These are phyloP conservation scores for Solanum paucissectum DNA, from an alignment of 257 asterid species.

Conservation along the genomic window DNA sequence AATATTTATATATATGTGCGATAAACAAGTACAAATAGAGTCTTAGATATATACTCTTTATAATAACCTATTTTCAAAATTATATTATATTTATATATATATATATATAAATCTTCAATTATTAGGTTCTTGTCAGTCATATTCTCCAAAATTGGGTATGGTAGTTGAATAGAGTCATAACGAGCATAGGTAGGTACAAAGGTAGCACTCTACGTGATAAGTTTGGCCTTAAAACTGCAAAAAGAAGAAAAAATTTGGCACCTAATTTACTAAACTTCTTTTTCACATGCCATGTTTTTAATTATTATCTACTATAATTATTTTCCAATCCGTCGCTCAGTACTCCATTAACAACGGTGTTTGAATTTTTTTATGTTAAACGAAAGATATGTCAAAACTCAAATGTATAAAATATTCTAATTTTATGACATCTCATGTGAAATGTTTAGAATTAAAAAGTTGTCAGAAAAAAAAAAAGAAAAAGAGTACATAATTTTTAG, in stretches of 20 bases:
- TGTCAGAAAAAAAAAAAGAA: neutral
- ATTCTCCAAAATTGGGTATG: neutral
- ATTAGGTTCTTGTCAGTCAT: neutral
- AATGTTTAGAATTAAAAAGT: neutral
- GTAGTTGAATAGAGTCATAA: neutral
- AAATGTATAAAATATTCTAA: neutral
- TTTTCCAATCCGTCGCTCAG: neutral
- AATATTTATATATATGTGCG: neutral
- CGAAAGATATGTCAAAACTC: neutral
- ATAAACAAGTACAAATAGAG: neutral
- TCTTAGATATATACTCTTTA: neutral
- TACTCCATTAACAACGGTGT: neutral
- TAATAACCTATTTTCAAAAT: neutral
- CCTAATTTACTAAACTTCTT: neutral
- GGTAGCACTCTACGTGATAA: neutral
- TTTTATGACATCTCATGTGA: neutral
- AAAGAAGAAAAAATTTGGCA: neutral
- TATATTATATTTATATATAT: neutral
- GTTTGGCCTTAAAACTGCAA: neutral
- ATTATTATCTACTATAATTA: neutral
- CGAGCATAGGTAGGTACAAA: neutral
- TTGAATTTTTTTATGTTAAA: neutral
- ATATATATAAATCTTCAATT: neutral
- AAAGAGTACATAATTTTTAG: neutral
- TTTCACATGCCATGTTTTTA: neutral